Evolutionary conservation across 768 basidiomycete genomes (phyloP).

Genomic region (Agaricus sinodeliciosus): DNA sequence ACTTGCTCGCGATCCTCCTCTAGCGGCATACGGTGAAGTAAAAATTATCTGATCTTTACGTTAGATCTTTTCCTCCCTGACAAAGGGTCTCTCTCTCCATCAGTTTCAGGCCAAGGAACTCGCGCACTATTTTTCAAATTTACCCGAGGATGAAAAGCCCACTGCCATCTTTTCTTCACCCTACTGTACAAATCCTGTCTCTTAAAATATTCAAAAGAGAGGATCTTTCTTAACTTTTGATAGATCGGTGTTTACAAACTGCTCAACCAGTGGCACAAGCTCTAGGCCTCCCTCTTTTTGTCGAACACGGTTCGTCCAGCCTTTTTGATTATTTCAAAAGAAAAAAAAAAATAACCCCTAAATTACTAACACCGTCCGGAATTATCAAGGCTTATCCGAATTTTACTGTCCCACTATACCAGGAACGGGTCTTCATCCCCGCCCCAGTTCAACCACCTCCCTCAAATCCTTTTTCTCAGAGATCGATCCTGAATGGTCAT

Average conservation of each 20-base stretch:
- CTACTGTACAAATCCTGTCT: constrained; percentile 45
- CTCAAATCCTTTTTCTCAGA: constrained; percentile 50
- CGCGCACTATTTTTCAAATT: constrained; percentile 51
- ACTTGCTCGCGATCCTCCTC: constrained; percentile 64
- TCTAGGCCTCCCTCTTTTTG: constrained; percentile 61
- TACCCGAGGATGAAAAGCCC: constrained; percentile 62
- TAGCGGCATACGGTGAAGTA: constrained; percentile 69
- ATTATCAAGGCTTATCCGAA: constrained; percentile 53
- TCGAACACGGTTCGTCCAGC: constrained; percentile 61
- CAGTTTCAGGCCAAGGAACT: constrained; percentile 72
- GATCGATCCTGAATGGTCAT: constrained; percentile 59
- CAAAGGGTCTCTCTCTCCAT: not conserved
- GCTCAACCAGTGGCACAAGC: constrained; percentile 55
- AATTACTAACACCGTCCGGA: too few relatives aligned
- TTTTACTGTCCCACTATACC: constrained; percentile 73
- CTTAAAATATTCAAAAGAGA: too few relatives aligned
- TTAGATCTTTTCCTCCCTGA: too few relatives aligned
- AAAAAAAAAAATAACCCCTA: too few relatives aligned
- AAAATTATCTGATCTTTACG: constrained; percentile 5
- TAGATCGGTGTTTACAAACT: constrained; percentile 88
- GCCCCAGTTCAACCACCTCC: constrained; percentile 50
- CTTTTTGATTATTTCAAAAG: not conserved
- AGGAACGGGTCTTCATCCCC: constrained; percentile 69
- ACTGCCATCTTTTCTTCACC: constrained; percentile 82
- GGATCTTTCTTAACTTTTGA: too few relatives aligned